Evolutionary conservation across 139 green algal species (phyloP), one percentile per base, ranked within the genome.

Genomic region (Gonium pectorale): DNA sequence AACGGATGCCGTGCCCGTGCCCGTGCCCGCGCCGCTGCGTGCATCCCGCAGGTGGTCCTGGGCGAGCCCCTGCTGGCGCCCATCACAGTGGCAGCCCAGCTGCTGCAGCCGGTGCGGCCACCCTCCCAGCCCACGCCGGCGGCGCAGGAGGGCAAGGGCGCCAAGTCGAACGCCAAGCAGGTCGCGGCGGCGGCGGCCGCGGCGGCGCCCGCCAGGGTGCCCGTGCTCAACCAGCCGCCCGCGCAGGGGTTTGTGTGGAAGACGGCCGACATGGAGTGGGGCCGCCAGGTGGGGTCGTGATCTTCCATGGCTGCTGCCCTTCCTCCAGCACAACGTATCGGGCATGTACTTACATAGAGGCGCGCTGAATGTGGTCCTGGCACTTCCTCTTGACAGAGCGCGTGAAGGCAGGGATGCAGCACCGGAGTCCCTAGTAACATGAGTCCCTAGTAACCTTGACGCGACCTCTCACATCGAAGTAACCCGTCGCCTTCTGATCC

Each of bases 221-320:
- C 11, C 1, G 62, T 84, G 29, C 5, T 67, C 31, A 84, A 74
- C 62, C 37, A 75, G 63, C 62, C 63, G 11, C 62, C 78, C 41
- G 35, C 35, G 59, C 52, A 38, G 43, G 80, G 80, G 22, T 33
- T 73, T 40, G n/a, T 51, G 5, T 86, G 54, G 52, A 40, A 44
- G 6, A 86, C 80, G 4, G 80, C 80, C 11, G 68, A 80, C 29
- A 86, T 60, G 31, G 80, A 86, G 69, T 74, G 31, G 24, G 80
- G 80, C 17, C 66, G 75, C 9, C 75, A 60, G 41, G 75, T 82
- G 43, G 22, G 68, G n/a, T n/a, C n/a, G n/a, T n/a, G n/a, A 29
- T 17, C 3, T 67, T 27, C 59, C 59, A 15, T 22, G 4, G 21
- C 52, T 62, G 15, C 15, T 22, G 15, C 52, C 52, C 54, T 6